A percentile compares a stretch with the other conserved stretches of the same genome.
Conservation (phyloP, 371 early-diverging fungal species). For the Choanephora cucurbitarum region DNA sequence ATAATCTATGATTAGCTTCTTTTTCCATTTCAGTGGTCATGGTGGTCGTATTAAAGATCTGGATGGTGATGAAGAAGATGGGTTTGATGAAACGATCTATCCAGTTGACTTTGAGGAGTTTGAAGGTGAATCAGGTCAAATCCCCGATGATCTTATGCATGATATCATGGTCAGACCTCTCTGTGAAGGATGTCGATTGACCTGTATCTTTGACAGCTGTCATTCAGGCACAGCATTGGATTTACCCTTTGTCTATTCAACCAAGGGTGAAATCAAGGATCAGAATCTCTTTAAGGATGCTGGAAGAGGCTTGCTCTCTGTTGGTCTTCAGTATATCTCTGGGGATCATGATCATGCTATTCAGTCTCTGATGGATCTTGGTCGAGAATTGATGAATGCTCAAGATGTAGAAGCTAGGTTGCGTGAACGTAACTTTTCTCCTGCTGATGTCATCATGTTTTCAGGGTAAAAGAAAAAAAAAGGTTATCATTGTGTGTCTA, state of each 20-base stretch:
- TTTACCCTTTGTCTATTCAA: conserved; percentile 81
- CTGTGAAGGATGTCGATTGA: conserved; percentile 83
- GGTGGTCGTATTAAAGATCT: conserved; percentile 61
- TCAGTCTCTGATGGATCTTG: conserved; percentile 44
- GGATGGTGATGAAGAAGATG: conserved; percentile 87
- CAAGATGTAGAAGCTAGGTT: conserved; percentile 45
- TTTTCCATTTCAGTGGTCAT: conserved; percentile 93
- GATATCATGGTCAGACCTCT: conserved; percentile 79
- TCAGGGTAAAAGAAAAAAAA: conserved; percentile 78
- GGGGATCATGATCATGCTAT: conserved; percentile 50
- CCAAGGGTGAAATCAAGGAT: conserved; percentile 66
- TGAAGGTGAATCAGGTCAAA: conserved; percentile 67
- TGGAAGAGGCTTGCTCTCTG: conserved; percentile 44
- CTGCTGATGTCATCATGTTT: conserved; percentile 86
- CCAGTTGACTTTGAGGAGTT: conserved; percentile 79
- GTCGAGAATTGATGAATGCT: conserved; percentile 42
- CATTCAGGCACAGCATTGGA: conserved; percentile 86
- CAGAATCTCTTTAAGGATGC: conserved; percentile 52
- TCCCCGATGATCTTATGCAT: conserved; percentile 89
- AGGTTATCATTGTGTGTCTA: too few species aligned
- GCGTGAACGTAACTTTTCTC: conserved; percentile 45
- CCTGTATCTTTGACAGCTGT: conserved; percentile 85
- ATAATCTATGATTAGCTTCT: conserved; percentile 44
- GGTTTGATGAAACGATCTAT: conserved; percentile 58
- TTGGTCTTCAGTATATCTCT: conserved; percentile 52